Conservation (phyloP, 805 yeast genomes). For the Candida hispaniensis region DNA sequence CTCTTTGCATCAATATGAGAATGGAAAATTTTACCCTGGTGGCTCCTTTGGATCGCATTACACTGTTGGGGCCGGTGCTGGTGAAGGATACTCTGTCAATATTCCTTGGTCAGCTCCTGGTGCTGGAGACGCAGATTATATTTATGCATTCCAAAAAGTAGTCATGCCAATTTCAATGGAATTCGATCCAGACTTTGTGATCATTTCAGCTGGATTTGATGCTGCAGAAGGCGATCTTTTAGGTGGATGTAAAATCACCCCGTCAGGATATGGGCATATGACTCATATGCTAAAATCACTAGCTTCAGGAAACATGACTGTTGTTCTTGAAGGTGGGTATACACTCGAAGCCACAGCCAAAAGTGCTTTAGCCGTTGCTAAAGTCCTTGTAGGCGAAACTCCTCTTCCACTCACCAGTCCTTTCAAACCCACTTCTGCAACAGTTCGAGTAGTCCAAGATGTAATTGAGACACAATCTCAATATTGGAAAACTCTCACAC, state of each 20-base stretch:
- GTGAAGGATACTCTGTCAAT: conserved; percentile 80
- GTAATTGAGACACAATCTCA: conserved; percentile 71
- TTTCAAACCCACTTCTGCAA: conserved; percentile 58
- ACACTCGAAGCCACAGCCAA: conserved; percentile 82
- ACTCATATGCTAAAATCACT: conserved; percentile 79
- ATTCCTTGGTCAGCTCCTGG: conserved; percentile 92
- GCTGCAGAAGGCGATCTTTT: conserved; percentile 98
- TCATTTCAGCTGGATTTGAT: conserved; percentile 92
- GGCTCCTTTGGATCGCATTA: conserved; percentile 73
- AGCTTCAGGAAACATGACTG: conserved; percentile 82
- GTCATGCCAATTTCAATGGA: conserved; percentile 83
- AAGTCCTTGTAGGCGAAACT: conserved; percentile 87
- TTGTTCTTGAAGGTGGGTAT: conserved; percentile 93
- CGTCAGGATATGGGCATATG: conserved; percentile 95
- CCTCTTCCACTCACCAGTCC: conserved; percentile 53
- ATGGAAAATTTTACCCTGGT: conserved; percentile 90
- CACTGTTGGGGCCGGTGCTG: conserved; percentile 74
- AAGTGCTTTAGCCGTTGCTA: conserved; percentile 86
- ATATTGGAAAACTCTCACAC: conserved; percentile 78
- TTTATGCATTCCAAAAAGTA: conserved; percentile 78
- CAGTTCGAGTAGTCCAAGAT: conserved; percentile 69
- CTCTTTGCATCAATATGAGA: conserved; percentile 85
- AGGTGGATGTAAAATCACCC: conserved; percentile 93
- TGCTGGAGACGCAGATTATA: conserved; percentile 90
- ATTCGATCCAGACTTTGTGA: conserved; percentile 84